phyloP scores from a whole-genome alignment of 305 asterid species.

The Fraxinus floribunda region DNA sequence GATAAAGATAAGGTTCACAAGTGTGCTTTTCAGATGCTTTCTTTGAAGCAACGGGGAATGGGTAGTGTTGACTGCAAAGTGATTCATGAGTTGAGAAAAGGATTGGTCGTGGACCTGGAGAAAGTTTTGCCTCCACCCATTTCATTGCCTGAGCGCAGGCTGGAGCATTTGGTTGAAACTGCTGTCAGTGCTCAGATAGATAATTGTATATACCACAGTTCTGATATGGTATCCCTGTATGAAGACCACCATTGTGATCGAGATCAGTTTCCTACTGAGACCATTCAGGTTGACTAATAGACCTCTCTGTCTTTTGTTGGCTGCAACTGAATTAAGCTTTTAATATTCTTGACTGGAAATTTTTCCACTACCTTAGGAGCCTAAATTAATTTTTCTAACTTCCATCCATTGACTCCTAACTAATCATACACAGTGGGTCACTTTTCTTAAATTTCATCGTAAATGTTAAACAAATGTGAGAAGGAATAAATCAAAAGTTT shows the following conservation, averaged over 20 bases:
- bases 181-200: slow-evolving; percentile 67
- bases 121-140: slow-evolving; percentile 72
- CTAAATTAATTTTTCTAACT: slow-evolving; percentile 1
- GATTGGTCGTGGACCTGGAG: slow-evolving; percentile 53
- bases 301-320: slow-evolving; percentile 1
- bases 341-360: not conserved
- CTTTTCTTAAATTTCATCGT: slow-evolving; percentile 2
- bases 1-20: slow-evolving; percentile 55
- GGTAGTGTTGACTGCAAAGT: slow-evolving; percentile 37
- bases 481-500: not conserved
- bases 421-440: not conserved
- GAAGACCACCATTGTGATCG: slow-evolving; percentile 79
- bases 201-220: slow-evolving; percentile 61
- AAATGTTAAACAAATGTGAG: not conserved
- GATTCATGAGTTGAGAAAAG: slow-evolving; percentile 41
- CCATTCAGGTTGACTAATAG: slow-evolving; percentile 63
- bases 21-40: slow-evolving; percentile 59
- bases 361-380: not conserved
- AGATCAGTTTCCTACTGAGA: slow-evolving; percentile 69
- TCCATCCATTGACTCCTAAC: slow-evolving; percentile 9
- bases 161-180: slow-evolving; percentile 80
- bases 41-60: slow-evolving; percentile 43
- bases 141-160: slow-evolving; percentile 73
- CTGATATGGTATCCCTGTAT: slow-evolving; percentile 54
- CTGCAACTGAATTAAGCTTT: slow-evolving; percentile 9